phyloP scores from a whole-genome alignment of 2,329 filamentous ascomycete genomes.

The Lasiodiplodia citricola region DNA sequence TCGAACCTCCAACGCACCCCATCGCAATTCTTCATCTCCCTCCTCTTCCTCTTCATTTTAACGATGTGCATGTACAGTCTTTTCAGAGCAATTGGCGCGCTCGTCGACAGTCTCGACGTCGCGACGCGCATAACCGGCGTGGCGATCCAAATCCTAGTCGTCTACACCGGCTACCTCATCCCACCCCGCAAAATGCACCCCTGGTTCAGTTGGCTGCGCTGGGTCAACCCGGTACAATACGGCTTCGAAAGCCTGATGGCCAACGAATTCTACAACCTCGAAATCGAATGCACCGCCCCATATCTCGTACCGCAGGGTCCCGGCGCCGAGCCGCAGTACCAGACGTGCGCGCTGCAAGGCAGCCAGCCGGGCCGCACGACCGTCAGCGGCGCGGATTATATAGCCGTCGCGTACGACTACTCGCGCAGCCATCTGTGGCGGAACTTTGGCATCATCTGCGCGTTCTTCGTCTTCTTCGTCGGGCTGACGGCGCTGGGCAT shows the following conservation, averaged over 20 bases:
- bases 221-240: conserved; percentile 67
- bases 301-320: conserved; percentile 61
- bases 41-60: conserved; percentile 66
- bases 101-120: conserved; percentile 43
- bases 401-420: conserved; percentile 61
- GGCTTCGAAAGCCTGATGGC: conserved; percentile 71
- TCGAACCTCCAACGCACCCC: conserved; percentile 60
- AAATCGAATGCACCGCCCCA: conserved; percentile 60
- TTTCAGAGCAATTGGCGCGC: conserved; percentile 45
- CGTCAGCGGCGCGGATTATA: conserved; percentile 63
- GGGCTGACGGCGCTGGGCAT: conserved; percentile 51
- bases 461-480: conserved; percentile 57
- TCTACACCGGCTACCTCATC: conserved; percentile 49
- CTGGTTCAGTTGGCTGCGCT: conserved; percentile 48
- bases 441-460: conserved; percentile 59
- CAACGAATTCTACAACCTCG: conserved; percentile 70
- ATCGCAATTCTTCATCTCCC: conserved; percentile 67
- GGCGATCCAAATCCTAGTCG: conserved; percentile 46
- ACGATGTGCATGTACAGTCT: conserved; percentile 52
- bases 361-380: conserved; percentile 57
- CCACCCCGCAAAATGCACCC: conserved; percentile 48
- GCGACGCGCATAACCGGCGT: conserved; percentile 49
- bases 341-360: conserved; percentile 65
- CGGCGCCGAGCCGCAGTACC: conserved; percentile 54
- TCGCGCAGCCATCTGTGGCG: conserved; percentile 65